Evolutionary conservation across 257 asterid species (phyloP), one percentile per base, ranked within the genome.

Genomic region (Capsicum chinense): DNA sequence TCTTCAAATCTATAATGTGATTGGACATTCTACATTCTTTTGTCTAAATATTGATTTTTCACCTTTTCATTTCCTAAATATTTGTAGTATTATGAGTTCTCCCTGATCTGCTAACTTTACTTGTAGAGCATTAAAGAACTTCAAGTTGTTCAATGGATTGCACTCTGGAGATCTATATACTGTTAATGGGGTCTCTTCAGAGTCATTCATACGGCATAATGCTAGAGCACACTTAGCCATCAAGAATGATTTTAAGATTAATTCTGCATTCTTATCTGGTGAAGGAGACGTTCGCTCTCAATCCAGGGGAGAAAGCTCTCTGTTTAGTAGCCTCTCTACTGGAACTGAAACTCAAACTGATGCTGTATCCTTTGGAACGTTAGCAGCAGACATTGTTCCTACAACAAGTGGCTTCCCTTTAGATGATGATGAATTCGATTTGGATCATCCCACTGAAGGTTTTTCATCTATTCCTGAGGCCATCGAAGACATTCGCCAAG

Each of bases 381-480:
- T 92, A 74, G 84, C 92, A 60, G 97, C 97, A 62, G 97, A 95
- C 85, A 87, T 90, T 88, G 86, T 91, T 42, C 90, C 92, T 3
- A 88, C 91, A 39, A 83, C 90, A 37, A 82, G 90, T 74, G 94
- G 94, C 4, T 95, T 95, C 81, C 86, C 93, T 48, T 84, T 60
- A 68, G 97, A 89, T 9, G 88, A 82, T 78, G 98, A 87, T 62
- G 98, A 93, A 76, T 93, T 82, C 50, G 95, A 92, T 84, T 81
- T 97, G 89, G 99, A 97, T 88, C 52, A 63, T 59, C 98, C 98
- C 3, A 90, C 93, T 15, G 85, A 84, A 90, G 99, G 97, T 83
- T 95, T 97, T 90, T 92, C 99, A 1, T 90, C 93, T 78, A 89
- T 97, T 54, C 48, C 90, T 2, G 99, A 93, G 73, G 99, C 99